phyloP scores from a whole-genome alignment of 2,329 filamentous ascomycete genomes.

The Trichoderma aggressivum region DNA sequence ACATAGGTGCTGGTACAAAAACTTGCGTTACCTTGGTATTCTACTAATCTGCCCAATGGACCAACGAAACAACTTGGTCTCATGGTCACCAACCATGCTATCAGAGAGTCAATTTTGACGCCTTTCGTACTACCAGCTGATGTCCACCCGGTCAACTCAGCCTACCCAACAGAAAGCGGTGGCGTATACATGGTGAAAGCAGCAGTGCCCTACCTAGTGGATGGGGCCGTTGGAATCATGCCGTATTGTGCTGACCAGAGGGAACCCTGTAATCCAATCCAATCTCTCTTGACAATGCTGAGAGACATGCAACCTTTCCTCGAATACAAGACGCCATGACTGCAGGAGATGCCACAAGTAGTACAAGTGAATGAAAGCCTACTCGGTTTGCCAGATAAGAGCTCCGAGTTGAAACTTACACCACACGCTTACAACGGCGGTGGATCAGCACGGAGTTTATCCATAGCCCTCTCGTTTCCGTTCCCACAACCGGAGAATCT shows the following conservation, averaged over 20 bases:
- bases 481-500: not conserved
- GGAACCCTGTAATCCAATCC: not conserved
- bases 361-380: not conserved
- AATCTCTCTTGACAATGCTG: not conserved
- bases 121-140: not conserved
- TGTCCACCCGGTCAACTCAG: not conserved
- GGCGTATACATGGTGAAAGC: not conserved
- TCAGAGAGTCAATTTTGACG: not conserved
- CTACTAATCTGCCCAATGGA: not conserved
- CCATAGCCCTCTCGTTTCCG: not conserved
- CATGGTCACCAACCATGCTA: not conserved
- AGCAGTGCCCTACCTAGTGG: not conserved
- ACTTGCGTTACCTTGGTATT: not conserved
- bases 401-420: not conserved
- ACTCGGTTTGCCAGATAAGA: not conserved
- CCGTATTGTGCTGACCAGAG: not conserved
- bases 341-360: not conserved
- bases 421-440: not conserved
- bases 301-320: not conserved
- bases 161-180: not conserved
- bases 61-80: not conserved
- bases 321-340: not conserved
- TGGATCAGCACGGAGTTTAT: conserved; percentile 5
- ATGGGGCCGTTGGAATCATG: not conserved
- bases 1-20: not conserved